These are phyloP conservation scores for Pichia heedii DNA, from an alignment of 805 yeast genomes.

Conservation along the genomic window DNA sequence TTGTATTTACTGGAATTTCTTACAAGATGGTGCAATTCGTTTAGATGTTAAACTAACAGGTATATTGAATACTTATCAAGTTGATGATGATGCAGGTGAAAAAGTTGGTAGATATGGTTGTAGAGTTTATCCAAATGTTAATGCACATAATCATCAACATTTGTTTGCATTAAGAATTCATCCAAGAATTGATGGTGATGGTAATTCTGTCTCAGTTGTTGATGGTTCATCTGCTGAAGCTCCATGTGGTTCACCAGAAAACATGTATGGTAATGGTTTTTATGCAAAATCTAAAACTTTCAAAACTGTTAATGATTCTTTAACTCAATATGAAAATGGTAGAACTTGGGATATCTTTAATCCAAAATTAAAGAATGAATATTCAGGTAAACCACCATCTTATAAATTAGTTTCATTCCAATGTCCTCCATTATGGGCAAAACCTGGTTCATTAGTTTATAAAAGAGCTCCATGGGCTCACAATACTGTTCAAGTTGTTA, in stretches of 20 bases:
- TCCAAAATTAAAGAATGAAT: conserved; percentile 55
- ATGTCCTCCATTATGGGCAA: conserved; percentile 65
- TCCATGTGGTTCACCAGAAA: conserved; percentile 58
- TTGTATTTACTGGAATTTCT: conserved; percentile 74
- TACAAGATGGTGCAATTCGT: conserved; percentile 79
- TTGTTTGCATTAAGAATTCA: conserved; percentile 68
- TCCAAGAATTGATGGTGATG: conserved; percentile 75
- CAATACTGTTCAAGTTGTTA: conserved; percentile 57
- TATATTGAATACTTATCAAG: conserved; percentile 64
- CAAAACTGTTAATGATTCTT: conserved; percentile 59
- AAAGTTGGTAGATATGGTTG: conserved; percentile 73
- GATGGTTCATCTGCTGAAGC: conserved; percentile 55
- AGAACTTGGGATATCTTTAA: conserved; percentile 75
- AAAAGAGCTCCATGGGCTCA: conserved; percentile 82
- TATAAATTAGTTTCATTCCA: conserved; percentile 71
- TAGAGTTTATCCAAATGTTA: conserved; percentile 66
- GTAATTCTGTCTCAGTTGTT: conserved; percentile 60
- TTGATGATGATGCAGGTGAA: conserved; percentile 56
- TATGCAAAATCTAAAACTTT: conserved; percentile 54
- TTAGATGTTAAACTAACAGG: conserved; percentile 76
- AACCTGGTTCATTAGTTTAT: conserved; percentile 62
- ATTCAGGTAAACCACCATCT: conserved; percentile 67
- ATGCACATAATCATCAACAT: conserved; percentile 85
- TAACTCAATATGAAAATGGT: conserved; percentile 54
- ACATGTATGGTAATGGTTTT: conserved; percentile 74